Conservation (phyloP, 306 rosid genomes). For the Styphnolobium japonicum region DNA sequence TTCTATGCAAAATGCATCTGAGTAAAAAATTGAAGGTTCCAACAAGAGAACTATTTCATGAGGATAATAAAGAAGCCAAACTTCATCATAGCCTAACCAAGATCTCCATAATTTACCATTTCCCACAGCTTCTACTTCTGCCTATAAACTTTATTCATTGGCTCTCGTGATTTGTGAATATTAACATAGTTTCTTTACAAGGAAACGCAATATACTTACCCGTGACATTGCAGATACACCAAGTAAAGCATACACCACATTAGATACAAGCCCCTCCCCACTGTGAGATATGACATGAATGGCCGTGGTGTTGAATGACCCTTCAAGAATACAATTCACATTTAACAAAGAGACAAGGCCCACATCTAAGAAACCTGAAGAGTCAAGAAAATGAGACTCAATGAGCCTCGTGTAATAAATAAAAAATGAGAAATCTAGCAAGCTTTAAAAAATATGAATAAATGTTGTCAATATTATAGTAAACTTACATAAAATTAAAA, state of each 20-base stretch:
- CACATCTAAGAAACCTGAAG: conserved; percentile 88
- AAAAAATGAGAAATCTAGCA: neutral
- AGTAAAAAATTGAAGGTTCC: neutral
- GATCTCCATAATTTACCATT: neutral
- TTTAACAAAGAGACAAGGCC: conserved; percentile 71
- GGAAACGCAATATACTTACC: conserved; percentile 40
- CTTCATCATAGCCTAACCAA: conserved; percentile 13
- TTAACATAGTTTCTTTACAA: neutral
- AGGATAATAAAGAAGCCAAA: conserved; percentile 1
- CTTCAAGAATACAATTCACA: conserved; percentile 51
- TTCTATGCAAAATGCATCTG: neutral
- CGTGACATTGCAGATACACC: conserved; percentile 99
- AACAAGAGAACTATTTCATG: neutral
- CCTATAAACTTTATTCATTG: neutral
- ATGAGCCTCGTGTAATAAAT: conserved; percentile 4
- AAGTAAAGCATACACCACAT: conserved; percentile 90
- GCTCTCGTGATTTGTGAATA: conserved; percentile 9
- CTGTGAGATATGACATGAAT: conserved; percentile 78
- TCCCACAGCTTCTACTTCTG: neutral
- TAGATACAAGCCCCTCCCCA: conserved; percentile 95
- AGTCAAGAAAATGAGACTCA: conserved; percentile 22
- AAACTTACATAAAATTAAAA: neutral
- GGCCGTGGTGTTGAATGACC: conserved; percentile 63
- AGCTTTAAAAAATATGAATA: neutral
- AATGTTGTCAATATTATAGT: neutral